phyloP scores from a whole-genome alignment of 345 rosid species.

The Eucalyptus lansdowneana region DNA sequence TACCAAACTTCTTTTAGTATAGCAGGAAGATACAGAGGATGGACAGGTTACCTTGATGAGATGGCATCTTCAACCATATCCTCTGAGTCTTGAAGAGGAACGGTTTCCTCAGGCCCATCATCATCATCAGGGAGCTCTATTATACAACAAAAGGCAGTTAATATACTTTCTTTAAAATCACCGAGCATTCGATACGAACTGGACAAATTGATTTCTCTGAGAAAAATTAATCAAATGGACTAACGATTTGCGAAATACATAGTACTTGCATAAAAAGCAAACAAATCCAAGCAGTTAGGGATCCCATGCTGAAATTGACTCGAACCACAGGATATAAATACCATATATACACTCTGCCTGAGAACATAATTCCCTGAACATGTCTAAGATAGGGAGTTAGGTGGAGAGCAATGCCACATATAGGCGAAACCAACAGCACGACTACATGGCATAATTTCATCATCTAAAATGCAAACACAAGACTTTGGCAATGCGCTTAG shows the following conservation, averaged over 20 bases:
- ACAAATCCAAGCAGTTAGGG: background rate
- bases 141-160: background rate
- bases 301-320: background rate
- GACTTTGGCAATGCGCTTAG: background rate
- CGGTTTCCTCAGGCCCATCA: slow-evolving; percentile 47
- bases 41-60: slow-evolving; percentile 58
- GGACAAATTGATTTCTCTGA: background rate
- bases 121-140: slow-evolving; percentile 26
- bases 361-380: background rate
- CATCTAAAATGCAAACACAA: background rate
- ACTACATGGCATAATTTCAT: background rate
- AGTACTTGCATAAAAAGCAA: background rate
- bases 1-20: background rate
- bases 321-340: background rate
- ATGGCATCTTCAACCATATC: slow-evolving; percentile 67
- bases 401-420: background rate
- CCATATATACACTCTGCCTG: background rate
- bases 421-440: background rate
- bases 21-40: background rate
- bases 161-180: background rate
- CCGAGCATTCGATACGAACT: background rate
- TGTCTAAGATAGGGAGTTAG: background rate
- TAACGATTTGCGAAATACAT: background rate
- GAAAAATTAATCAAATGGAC: background rate
- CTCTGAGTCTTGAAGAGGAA: slow-evolving; percentile 48